Conservation (phyloP, 2,329 filamentous ascomycete species). For the Epichloe baconii region DNA sequence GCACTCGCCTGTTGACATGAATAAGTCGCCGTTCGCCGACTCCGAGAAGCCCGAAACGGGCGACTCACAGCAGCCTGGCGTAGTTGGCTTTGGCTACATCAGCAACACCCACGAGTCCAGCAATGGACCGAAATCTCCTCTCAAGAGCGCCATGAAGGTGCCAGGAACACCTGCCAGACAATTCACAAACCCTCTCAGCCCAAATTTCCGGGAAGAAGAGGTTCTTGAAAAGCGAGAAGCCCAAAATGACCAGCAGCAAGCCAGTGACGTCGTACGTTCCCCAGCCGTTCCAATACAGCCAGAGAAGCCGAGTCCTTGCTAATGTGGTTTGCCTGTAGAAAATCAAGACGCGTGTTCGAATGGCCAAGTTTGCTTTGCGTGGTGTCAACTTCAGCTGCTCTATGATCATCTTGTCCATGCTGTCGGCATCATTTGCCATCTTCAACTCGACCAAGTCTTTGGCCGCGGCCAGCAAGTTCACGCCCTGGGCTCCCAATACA, state of each 20-base stretch:
- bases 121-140: slow-evolving; percentile 58
- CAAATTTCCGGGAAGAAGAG: slow-evolving; percentile 83
- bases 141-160: slow-evolving; percentile 83
- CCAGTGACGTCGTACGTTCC: slow-evolving; percentile 68
- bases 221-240: slow-evolving; percentile 74
- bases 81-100: slow-evolving; percentile 90
- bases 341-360: slow-evolving; percentile 79
- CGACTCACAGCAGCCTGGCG: slow-evolving; percentile 56
- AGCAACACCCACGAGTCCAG: slow-evolving; percentile 45
- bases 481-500: slow-evolving; percentile 71
- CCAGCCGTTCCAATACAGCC: slow-evolving; percentile 2
- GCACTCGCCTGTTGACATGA: slow-evolving; percentile 57
- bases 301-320: not conserved
- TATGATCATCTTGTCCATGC: slow-evolving; percentile 83
- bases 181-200: slow-evolving; percentile 68
- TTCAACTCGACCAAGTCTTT: slow-evolving; percentile 78
- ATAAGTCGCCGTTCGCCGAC: slow-evolving; percentile 45
- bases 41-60: slow-evolving; percentile 39
- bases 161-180: slow-evolving; percentile 68
- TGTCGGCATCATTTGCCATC: slow-evolving; percentile 77
- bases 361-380: slow-evolving; percentile 91
- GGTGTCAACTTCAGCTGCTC: slow-evolving; percentile 95
- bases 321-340: slow-evolving; percentile 42
- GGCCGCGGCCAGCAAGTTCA: slow-evolving; percentile 64
- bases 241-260: slow-evolving; percentile 74